Evolutionary conservation across 306 rosid genomes (phyloP), one percentile per base, ranked within the genome.

Genomic region (Acmispon strigosus): DNA sequence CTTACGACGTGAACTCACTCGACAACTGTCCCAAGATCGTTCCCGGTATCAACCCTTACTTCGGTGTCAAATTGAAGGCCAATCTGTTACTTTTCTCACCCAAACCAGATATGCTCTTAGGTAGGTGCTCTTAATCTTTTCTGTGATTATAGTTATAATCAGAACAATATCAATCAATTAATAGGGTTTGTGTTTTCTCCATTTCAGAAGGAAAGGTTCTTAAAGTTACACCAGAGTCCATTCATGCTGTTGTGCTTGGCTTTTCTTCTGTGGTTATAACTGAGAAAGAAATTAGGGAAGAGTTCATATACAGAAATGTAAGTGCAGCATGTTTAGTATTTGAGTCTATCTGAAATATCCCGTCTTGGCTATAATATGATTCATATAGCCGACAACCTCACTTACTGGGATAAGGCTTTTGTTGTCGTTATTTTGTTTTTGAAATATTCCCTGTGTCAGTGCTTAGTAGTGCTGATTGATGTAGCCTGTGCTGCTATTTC

Each of bases 91-190:
- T 89, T 41, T 91, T 87, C 77, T 87, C 91, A 58, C 96, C 97
- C 4, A 87, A 84, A 73, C 96, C 96, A n/a, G 56, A 89, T 73
- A 89, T 82, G 99, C 88, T 86, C 66, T 69, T 91, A 87, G 99
- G 97, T 91, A 80, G 4, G 4, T 27, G 3, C 4, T 27, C 32
- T 27, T 27, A 32, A 0, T 2, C 6, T 8, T 32, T 32, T 32
- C 37, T 0, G 0, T 32, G 5, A 0, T 1, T 32, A 8, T 32
- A 4, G 37, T 32, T 32, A 8, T 6, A 32, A 32, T 32, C 37
- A 32, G 37, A 32, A 27, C 34, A 22, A 4, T 27, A 4, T 27
- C 5, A 27, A 32, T 32, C 37, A 32, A 19, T 68, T 39, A 7
- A 10, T 58, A 44, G 7, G 62, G 58, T 41, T 64, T 47, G 10